Percentiles rank a stretch among this genome's conserved stretches.
These are phyloP conservation scores for Carallia pectinifolia DNA, from an alignment of 345 rosid genomes.

Conservation along the genomic window DNA sequence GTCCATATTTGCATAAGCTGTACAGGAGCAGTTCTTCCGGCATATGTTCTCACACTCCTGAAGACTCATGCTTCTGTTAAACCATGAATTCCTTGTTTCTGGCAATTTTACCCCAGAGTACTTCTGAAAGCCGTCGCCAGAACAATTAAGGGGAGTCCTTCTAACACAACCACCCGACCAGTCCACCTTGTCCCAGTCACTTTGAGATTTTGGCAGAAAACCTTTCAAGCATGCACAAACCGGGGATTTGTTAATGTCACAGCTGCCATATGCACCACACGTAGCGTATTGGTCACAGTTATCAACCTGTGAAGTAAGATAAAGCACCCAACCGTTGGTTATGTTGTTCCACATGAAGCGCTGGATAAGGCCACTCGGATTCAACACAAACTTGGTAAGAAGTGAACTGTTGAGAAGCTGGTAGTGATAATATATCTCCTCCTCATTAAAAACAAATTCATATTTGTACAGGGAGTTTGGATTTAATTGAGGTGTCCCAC, in stretches of 20 bases:
- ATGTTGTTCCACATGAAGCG: constrained; percentile 1
- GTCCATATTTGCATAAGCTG: constrained; percentile 12
- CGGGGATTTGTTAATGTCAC: constrained; percentile 1
- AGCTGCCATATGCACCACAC: constrained; percentile 14
- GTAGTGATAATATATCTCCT: constrained; percentile 11
- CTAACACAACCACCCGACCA: constrained; percentile 17
- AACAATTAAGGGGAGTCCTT: constrained; percentile 2
- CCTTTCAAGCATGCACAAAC: constrained; percentile 15
- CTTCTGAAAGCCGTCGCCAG: constrained; percentile 1
- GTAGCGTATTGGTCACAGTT: constrained; percentile 9
- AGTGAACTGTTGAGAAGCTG: constrained; percentile 7
- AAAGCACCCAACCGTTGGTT: neutral
- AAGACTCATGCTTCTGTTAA: constrained; percentile 5
- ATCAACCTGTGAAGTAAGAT: neutral
- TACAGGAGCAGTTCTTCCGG: constrained; percentile 9
- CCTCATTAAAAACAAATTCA: neutral
- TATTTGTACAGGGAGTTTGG: constrained; percentile 3
- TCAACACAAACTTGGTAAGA: neutral
- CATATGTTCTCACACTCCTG: constrained; percentile 8
- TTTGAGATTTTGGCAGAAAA: constrained; percentile 5
- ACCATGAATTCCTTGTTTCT: constrained; percentile 9
- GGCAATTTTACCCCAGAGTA: constrained; percentile 7
- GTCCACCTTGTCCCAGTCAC: constrained; percentile 1
- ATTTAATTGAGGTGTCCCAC: constrained; percentile 8
- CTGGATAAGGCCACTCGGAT: neutral